Percentiles rank a stretch among this genome's conserved stretches.
Evolutionary conservation across 106 monocot genomes (phyloP).

Genomic region (Dendrobium huoshanense): DNA sequence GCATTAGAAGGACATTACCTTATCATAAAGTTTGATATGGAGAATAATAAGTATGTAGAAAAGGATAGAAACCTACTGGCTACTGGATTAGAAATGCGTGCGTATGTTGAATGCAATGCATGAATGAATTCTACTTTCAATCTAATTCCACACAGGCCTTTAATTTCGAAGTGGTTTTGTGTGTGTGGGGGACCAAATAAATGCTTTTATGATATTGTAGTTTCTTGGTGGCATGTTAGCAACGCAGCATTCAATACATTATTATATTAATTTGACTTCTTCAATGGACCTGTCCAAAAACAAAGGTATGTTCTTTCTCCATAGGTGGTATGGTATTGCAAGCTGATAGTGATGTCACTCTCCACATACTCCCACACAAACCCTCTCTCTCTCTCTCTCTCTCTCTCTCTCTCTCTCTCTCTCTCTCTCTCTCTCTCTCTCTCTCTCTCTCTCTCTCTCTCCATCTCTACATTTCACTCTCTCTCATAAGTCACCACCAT

Average conservation of each 20-base stretch:
- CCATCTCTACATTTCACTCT: neutral
- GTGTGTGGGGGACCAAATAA: neutral
- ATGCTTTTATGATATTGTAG: neutral
- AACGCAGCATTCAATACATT: neutral
- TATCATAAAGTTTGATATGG: too few relatives aligned
- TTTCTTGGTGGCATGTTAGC: constrained; percentile 2
- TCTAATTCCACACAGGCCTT: neutral
- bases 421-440: too few relatives aligned
- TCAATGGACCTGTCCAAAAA: neutral
- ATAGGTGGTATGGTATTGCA: too few relatives aligned
- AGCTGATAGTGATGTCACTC: too few relatives aligned
- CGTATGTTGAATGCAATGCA: neutral
- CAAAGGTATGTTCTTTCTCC: too few relatives aligned
- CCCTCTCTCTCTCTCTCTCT: too few relatives aligned
- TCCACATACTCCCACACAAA: too few relatives aligned
- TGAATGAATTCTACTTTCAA: constrained; percentile 5
- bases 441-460: neutral
- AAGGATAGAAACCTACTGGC: neutral
- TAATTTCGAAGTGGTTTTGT: neutral
- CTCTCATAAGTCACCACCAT: neutral
- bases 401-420: too few relatives aligned
- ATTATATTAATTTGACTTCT: neutral
- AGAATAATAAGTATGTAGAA: neutral
- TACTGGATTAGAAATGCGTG: neutral
- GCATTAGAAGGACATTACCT: too few relatives aligned